These are phyloP conservation scores for Clonostachys rhizophaga DNA, from an alignment of 2,329 filamentous ascomycete species.

Conservation along the genomic window DNA sequence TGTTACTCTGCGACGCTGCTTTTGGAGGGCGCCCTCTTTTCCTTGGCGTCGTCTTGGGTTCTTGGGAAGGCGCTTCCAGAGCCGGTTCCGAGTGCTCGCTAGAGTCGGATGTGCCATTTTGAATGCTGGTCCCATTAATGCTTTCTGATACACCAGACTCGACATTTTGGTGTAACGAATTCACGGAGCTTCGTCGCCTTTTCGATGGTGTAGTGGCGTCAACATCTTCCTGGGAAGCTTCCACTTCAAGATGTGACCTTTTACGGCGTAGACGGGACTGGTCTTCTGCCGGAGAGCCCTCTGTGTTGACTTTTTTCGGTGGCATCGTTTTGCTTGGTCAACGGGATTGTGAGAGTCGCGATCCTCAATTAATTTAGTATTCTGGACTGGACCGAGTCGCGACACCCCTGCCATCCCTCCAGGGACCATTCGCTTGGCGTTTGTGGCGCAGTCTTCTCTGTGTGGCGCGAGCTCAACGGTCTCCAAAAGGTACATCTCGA, in stretches of 20 bases:
- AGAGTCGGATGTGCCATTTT: neutral
- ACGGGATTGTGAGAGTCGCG: no score
- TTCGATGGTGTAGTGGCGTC: constrained; percentile 15
- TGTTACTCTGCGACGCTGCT: constrained; percentile 16
- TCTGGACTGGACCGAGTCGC: no score
- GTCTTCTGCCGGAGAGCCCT: neutral
- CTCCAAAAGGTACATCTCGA: no score
- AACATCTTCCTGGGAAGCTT: neutral
- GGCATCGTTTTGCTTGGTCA: neutral
- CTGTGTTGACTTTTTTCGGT: neutral
- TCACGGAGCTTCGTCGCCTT: constrained; percentile 15
- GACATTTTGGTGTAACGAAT: no score
- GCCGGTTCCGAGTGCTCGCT: constrained; percentile 2
- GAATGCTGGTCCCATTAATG: no score
- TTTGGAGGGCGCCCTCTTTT: constrained; percentile 24
- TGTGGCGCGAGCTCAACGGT: no score
- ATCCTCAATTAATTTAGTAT: no score
- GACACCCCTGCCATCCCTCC: no score
- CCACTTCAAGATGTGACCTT: constrained; percentile 6
- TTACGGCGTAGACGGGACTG: constrained; percentile 4
- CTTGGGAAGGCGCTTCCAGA: constrained; percentile 5
- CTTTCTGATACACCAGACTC: no score
- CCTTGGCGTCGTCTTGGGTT: constrained; percentile 23
- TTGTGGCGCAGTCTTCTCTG: no score
- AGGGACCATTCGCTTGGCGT: no score